A percentile compares a stretch with the other conserved stretches of the same genome.
phyloP scores from a whole-genome alignment of 345 rosid species.

The Hypericum androsaemum region DNA sequence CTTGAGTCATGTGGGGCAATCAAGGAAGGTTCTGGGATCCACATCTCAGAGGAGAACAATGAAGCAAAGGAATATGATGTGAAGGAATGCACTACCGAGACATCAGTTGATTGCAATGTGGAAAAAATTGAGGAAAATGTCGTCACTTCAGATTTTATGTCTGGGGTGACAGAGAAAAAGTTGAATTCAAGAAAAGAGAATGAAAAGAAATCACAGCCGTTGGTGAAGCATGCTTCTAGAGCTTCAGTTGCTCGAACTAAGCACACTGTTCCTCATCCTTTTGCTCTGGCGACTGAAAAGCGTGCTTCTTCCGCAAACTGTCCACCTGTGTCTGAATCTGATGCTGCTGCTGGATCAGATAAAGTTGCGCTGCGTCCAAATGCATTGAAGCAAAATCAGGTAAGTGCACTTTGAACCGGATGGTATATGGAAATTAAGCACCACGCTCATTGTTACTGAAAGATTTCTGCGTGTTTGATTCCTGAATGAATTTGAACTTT shows the following conservation, averaged over 20 bases:
- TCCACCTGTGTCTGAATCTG: conserved; percentile 28
- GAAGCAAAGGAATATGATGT: conserved; percentile 66
- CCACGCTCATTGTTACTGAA: neutral
- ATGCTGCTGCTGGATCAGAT: conserved; percentile 20
- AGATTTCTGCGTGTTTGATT: neutral
- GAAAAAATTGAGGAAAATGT: conserved; percentile 21
- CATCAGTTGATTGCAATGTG: conserved; percentile 22
- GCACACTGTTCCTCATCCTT: conserved; percentile 81
- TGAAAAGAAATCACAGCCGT: conserved; percentile 22
- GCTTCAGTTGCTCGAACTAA: conserved; percentile 36
- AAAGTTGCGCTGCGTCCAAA: conserved; percentile 21
- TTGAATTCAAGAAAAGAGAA: conserved; percentile 13
- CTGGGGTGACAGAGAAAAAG: conserved; percentile 19
- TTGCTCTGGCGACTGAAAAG: conserved; percentile 75
- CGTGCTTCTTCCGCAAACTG: conserved; percentile 68
- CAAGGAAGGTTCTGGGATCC: conserved; percentile 35
- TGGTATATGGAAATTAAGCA: neutral
- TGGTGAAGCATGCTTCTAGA: conserved; percentile 37
- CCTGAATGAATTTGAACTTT: too few relatives aligned
- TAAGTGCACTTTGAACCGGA: conserved; percentile 5
- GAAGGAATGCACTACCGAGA: conserved; percentile 69
- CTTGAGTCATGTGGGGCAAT: conserved; percentile 36
- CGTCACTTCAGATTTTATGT: conserved; percentile 18
- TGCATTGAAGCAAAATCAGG: conserved; percentile 37
- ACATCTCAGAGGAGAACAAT: conserved; percentile 37